Evolutionary conservation across 192 early-diverging fungal genomes (phyloP).

Genomic region (Umbelopsis ramanniana): DNA sequence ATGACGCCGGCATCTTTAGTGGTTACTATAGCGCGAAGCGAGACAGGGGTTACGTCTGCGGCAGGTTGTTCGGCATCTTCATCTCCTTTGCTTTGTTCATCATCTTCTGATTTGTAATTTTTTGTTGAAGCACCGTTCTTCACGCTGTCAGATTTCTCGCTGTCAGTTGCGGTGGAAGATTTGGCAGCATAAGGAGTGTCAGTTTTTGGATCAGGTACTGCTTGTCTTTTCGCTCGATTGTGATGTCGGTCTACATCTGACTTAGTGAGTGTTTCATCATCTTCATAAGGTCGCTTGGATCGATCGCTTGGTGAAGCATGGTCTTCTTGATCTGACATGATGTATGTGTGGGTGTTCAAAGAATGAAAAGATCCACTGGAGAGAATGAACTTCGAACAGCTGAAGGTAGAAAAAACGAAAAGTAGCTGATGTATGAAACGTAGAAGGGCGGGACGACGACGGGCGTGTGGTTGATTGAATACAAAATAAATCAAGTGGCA

Average conservation of each 20-base stretch:
- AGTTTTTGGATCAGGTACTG: conserved; percentile 42
- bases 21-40: conserved; percentile 62
- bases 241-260: conserved; percentile 28
- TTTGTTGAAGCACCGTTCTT: background rate
- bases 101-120: conserved; percentile 14
- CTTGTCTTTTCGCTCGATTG: conserved; percentile 38
- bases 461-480: background rate
- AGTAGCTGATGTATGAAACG: background rate
- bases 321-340: conserved; percentile 35
- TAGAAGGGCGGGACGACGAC: background rate
- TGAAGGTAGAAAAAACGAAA: too few relatives aligned
- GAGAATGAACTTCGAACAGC: too few relatives aligned
- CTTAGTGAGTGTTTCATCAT: conserved; percentile 26
- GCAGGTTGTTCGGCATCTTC: background rate
- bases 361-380: background rate
- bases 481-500: background rate
- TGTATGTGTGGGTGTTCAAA: background rate
- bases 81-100: conserved; percentile 18
- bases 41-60: conserved; percentile 19
- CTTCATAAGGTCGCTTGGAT: conserved; percentile 38
- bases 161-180: background rate
- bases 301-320: conserved; percentile 35
- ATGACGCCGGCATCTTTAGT: conserved; percentile 87
- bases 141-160: conserved; percentile 10
- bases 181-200: conserved; percentile 37